A percentile compares a stretch with the other conserved stretches of the same genome.
Evolutionary conservation across 805 yeast species (phyloP).

Genomic region (Saccharomycopsis javanensis): DNA sequence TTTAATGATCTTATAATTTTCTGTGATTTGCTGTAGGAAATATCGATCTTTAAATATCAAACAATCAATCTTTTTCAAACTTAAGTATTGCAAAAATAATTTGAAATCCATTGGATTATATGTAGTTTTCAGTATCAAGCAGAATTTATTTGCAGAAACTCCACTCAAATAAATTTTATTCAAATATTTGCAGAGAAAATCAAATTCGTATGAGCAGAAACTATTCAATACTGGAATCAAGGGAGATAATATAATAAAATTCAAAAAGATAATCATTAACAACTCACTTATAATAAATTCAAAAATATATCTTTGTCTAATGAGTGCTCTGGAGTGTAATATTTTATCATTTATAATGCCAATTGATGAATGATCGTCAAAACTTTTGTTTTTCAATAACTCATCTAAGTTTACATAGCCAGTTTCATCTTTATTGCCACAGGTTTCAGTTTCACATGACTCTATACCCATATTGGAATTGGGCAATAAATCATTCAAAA

Average conservation of each 20-base stretch:
- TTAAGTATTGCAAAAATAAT: not conserved
- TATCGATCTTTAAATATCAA: not conserved
- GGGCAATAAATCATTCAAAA: slow-evolving; percentile 7
- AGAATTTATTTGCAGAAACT: not conserved
- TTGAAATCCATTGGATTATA: not conserved
- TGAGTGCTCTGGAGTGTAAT: not conserved
- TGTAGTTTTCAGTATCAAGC: not conserved
- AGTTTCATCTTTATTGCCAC: not conserved
- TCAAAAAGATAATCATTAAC: slow-evolving; percentile 2
- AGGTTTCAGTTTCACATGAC: not conserved
- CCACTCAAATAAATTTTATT: not conserved
- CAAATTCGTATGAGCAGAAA: not conserved
- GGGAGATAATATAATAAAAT: slow-evolving; percentile 5
- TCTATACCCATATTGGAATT: not conserved
- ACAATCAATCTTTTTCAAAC: not conserved
- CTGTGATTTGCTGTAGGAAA: not conserved
- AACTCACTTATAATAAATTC: slow-evolving; percentile 12
- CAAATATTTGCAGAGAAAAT: not conserved
- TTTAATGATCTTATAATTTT: not conserved
- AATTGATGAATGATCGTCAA: not conserved
- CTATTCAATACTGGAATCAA: slow-evolving; percentile 9
- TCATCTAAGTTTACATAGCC: slow-evolving; percentile 5
- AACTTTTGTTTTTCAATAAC: not conserved
- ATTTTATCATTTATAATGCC: not conserved
- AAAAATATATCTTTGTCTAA: not conserved